Conservation (phyloP, 106 monocot genomes). For the Alisma plantagoaquatica region DNA sequence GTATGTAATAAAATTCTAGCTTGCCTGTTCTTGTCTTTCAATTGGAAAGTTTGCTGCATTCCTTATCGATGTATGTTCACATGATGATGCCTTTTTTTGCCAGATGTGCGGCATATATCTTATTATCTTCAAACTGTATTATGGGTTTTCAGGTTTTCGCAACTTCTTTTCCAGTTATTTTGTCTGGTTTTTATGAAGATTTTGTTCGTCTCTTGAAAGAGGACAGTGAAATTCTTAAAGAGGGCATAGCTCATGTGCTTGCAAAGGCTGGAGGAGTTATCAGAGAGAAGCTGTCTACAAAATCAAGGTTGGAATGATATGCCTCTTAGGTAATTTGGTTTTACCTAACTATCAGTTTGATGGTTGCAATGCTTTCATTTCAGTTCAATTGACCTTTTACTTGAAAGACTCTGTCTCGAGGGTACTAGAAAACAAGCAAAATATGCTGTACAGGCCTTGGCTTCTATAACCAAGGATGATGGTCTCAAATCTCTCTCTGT, state of each 20-base stretch:
- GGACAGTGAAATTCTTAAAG: conserved; percentile 78
- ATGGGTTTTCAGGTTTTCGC: conserved; percentile 73
- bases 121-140: no score
- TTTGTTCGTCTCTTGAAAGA: conserved; percentile 76
- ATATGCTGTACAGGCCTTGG: conserved; percentile 90
- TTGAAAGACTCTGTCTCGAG: conserved; percentile 87
- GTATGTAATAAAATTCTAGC: no score
- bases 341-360: no score
- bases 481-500: conserved; percentile 97
- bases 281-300: conserved; percentile 57
- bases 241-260: conserved; percentile 88
- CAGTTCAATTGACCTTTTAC: conserved; percentile 78
- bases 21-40: no score
- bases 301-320: conserved; percentile 74
- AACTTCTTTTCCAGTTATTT: conserved; percentile 57
- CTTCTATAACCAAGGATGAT: conserved; percentile 91
- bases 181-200: conserved; percentile 68
- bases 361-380: no score
- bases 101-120: no score
- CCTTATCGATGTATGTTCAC: no score
- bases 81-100: no score
- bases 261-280: conserved; percentile 89
- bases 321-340: no score
- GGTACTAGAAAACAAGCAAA: conserved; percentile 94
- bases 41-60: no score